A percentile compares a stretch with the other conserved stretches of the same genome.
phyloP scores from a whole-genome alignment of 257 asterid genomes.

The Linaria vulgaris region DNA sequence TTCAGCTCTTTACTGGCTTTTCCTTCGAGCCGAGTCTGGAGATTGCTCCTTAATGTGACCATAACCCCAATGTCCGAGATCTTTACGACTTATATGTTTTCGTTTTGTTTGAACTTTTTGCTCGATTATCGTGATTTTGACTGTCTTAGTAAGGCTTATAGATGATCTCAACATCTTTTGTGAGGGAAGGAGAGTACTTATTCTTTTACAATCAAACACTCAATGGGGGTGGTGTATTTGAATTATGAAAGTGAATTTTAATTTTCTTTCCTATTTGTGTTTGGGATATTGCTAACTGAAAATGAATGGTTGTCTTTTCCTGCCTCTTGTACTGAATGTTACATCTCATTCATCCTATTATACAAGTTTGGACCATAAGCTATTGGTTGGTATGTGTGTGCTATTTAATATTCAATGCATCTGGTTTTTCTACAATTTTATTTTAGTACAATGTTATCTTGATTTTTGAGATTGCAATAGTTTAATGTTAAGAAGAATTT shows the following conservation, averaged over 20 bases:
- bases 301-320: no score
- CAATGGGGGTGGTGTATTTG: constrained; percentile 1
- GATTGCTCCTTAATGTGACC: constrained; percentile 46
- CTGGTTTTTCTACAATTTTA: no score
- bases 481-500: not conserved
- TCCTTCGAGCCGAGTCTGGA: constrained; percentile 90
- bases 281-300: constrained; percentile 2
- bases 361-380: not conserved
- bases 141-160: constrained; percentile 32
- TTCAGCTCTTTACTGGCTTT: constrained; percentile 92
- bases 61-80: no score
- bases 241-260: not conserved
- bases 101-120: constrained; percentile 19
- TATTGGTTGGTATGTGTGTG: not conserved
- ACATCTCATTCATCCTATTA: not conserved
- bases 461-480: not conserved
- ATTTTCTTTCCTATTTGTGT: not conserved
- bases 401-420: not conserved
- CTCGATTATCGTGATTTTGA: constrained; percentile 23
- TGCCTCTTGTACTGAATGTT: no score
- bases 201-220: constrained; percentile 27
- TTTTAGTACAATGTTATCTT: no score
- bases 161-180: constrained; percentile 25
- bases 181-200: constrained; percentile 24
- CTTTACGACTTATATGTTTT: constrained; percentile 3